Evolutionary conservation across 2,329 filamentous ascomycete species (phyloP).

Genomic region (Pseudogymnoascus verrucosus): DNA sequence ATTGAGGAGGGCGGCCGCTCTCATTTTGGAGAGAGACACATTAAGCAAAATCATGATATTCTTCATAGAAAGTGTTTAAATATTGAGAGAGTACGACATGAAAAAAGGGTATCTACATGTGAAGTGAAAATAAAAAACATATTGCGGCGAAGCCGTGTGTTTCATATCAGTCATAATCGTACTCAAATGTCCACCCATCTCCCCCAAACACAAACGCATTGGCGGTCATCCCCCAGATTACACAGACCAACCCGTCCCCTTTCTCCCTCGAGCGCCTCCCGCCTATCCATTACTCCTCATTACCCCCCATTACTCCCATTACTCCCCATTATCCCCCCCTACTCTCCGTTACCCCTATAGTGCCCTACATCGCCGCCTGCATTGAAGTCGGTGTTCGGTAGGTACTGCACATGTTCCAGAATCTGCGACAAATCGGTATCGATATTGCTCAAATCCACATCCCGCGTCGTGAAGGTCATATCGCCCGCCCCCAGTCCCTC

Average conservation of each 20-base stretch:
- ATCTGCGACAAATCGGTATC: background rate
- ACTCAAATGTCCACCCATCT: background rate
- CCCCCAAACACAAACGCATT: background rate
- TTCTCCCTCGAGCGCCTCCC: background rate
- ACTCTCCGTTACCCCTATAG: background rate
- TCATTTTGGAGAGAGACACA: background rate
- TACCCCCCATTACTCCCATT: background rate
- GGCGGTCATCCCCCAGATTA: background rate
- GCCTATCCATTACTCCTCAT: background rate
- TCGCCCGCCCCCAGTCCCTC: background rate
- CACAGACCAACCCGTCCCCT: background rate
- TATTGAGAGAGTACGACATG: constrained; percentile 3
- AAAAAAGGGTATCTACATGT: constrained; percentile 5
- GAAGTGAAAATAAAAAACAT: constrained; percentile 3
- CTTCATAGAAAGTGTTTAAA: background rate
- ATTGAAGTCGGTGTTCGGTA: constrained; percentile 4
- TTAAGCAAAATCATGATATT: background rate
- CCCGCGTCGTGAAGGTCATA: constrained; percentile 4
- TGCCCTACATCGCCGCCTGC: background rate
- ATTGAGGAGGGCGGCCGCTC: too few species aligned
- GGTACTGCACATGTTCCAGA: background rate
- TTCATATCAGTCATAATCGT: constrained; percentile 1
- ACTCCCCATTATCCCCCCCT: background rate
- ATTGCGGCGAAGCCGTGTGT: background rate
- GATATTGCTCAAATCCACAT: constrained; percentile 2